Evolutionary conservation across 2,329 filamentous ascomycete species (phyloP).

Genomic region (Penicillium expansum): DNA sequence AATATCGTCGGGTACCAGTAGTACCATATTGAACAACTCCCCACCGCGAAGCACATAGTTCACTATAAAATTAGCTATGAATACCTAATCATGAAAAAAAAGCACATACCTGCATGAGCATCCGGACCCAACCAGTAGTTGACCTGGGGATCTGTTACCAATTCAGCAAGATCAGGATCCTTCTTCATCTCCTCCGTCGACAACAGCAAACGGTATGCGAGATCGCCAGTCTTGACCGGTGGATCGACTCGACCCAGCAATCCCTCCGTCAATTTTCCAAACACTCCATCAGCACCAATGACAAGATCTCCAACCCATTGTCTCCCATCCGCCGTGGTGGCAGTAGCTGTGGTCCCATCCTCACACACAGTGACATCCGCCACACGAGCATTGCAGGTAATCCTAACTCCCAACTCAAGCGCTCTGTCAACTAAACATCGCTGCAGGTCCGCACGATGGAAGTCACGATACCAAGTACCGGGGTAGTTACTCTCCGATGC

Average conservation of each 20-base stretch:
- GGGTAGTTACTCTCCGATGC: conserved; percentile 40
- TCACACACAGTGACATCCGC: conserved; percentile 38
- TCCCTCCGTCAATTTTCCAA: conserved; percentile 40
- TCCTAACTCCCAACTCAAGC: conserved; percentile 47
- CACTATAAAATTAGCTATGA: conserved; percentile 31
- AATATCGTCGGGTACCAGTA: conserved; percentile 63
- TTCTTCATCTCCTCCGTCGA: conserved; percentile 49
- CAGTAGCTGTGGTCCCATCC: conserved; percentile 37
- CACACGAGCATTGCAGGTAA: conserved; percentile 49
- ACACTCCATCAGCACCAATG: conserved; percentile 29
- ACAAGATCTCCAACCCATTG: conserved; percentile 26
- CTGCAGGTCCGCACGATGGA: conserved; percentile 55
- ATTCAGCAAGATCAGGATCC: conserved; percentile 45
- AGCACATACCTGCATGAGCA: conserved; percentile 43
- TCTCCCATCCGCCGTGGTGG: conserved; percentile 29
- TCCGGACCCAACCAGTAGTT: conserved; percentile 56
- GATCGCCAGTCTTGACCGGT: conserved; percentile 53
- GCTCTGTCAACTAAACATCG: conserved; percentile 49
- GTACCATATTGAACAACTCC: conserved; percentile 49
- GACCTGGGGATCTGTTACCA: conserved; percentile 49
- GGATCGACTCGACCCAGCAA: conserved; percentile 48
- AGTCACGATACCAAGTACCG: conserved; percentile 50
- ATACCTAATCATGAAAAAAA: background rate
- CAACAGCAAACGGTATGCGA: conserved; percentile 56
- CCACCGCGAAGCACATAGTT: conserved; percentile 61